These are phyloP conservation scores for Colletotrichum navitas DNA, from an alignment of 2,329 filamentous ascomycete species.

Conservation along the genomic window DNA sequence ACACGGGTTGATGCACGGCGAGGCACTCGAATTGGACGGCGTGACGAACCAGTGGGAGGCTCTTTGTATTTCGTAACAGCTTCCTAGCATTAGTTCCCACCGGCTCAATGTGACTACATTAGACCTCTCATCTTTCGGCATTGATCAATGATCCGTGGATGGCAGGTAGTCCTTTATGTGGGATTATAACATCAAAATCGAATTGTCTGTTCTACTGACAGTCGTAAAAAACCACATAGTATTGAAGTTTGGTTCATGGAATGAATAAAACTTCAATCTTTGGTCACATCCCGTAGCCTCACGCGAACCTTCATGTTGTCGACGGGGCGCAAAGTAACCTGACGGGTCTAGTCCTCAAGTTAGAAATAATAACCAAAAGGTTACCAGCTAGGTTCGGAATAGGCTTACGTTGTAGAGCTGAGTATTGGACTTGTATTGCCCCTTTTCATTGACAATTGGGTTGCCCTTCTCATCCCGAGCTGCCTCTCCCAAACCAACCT, in stretches of 20 bases:
- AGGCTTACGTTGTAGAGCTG: slow-evolving; percentile 41
- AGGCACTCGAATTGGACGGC: not conserved
- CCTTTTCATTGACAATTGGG: slow-evolving; percentile 40
- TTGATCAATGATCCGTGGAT: not conserved
- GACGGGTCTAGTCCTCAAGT: slow-evolving; percentile 31
- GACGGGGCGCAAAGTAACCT: slow-evolving; percentile 42
- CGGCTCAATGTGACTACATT: not conserved
- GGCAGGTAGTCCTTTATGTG: not conserved
- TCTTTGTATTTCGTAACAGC: not conserved
- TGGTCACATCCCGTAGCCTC: not conserved
- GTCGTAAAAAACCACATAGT: not conserved
- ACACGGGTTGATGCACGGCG: not conserved
- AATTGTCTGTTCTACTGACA: not conserved
- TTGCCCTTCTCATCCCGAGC: slow-evolving; percentile 36
- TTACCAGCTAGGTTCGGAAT: rapidly evolving
- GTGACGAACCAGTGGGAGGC: not conserved
- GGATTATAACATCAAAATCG: not conserved
- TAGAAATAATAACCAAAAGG: not conserved
- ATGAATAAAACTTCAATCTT: not conserved
- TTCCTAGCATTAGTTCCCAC: too few relatives aligned
- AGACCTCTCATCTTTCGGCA: not conserved
- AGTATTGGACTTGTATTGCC: slow-evolving; percentile 36
- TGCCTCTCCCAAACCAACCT: slow-evolving; percentile 41
- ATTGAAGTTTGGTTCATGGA: not conserved
- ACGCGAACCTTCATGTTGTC: slow-evolving; percentile 41